Conservation (phyloP, 129 eudicot species). For the Cynara cardunculus region DNA sequence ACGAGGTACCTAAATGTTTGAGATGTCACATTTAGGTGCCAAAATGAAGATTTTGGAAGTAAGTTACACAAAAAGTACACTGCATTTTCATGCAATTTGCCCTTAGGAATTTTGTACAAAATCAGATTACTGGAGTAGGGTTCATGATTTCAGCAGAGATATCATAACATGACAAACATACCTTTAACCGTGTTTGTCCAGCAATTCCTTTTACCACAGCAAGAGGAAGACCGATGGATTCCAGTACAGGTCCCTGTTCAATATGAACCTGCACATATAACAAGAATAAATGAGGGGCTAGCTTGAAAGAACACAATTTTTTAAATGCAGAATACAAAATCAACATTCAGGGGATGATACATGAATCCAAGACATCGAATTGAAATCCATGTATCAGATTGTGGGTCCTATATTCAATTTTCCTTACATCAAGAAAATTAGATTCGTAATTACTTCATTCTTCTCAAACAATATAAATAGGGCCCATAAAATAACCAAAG, state of each 20-base stretch:
- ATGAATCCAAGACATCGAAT: neutral
- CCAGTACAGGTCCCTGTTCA: slow-evolving; percentile 98
- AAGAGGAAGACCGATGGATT: slow-evolving; percentile 89
- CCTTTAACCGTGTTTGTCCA: slow-evolving; percentile 93
- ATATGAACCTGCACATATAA: slow-evolving; percentile 71
- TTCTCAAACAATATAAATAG: no score
- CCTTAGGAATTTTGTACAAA: neutral
- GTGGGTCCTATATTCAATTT: no score
- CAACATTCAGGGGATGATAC: neutral
- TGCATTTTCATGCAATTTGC: neutral
- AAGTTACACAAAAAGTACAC: neutral
- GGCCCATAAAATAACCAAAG: neutral
- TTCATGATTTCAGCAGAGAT: neutral
- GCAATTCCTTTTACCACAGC: slow-evolving; percentile 97
- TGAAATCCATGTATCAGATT: neutral
- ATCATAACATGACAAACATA: slow-evolving; percentile 13
- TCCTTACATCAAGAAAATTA: no score
- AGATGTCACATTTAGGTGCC: neutral
- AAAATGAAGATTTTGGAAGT: neutral
- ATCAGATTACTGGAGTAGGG: neutral
- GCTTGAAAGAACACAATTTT: neutral
- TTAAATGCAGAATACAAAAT: neutral
- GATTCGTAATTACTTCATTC: no score
- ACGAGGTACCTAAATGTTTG: neutral
- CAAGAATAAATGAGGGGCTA: neutral